Conservation (phyloP, 2,329 filamentous ascomycete species). For the Alternaria sp. region DNA sequence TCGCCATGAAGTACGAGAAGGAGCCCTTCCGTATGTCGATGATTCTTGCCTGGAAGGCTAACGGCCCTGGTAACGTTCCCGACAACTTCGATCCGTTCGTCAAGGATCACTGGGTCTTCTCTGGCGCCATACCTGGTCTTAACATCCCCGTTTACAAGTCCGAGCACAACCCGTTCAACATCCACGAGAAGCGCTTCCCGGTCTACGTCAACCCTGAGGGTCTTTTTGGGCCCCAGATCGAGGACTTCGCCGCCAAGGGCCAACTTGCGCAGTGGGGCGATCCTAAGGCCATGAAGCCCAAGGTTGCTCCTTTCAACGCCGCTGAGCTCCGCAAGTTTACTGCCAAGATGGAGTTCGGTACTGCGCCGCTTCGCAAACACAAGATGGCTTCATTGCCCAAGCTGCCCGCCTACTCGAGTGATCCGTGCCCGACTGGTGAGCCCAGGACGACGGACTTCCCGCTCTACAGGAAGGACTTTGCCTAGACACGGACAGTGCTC, state of each 20-base stretch:
- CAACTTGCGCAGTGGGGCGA: neutral
- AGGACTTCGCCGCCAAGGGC: slow-evolving; percentile 3
- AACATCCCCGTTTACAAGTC: neutral
- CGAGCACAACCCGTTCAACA: neutral
- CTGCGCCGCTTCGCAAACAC: neutral
- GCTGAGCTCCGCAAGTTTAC: neutral
- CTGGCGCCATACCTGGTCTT: neutral
- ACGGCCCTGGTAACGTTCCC: neutral
- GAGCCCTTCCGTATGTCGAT: neutral
- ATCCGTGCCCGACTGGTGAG: neutral
- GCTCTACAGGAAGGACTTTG: neutral
- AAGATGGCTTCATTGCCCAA: neutral
- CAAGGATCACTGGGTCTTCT: neutral
- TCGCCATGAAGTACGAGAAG: neutral
- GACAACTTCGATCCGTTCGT: neutral
- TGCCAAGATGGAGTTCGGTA: neutral
- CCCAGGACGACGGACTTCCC: neutral
- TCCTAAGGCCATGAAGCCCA: neutral
- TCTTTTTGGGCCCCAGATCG: neutral
- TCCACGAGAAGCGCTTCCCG: neutral
- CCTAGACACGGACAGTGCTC: neutral
- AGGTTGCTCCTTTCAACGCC: neutral
- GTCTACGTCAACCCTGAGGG: neutral
- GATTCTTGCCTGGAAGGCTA: neutral
- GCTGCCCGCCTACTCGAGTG: neutral